phyloP scores from a whole-genome alignment of 2,329 filamentous ascomycete genomes.

The Ophiostoma sp. region DNA sequence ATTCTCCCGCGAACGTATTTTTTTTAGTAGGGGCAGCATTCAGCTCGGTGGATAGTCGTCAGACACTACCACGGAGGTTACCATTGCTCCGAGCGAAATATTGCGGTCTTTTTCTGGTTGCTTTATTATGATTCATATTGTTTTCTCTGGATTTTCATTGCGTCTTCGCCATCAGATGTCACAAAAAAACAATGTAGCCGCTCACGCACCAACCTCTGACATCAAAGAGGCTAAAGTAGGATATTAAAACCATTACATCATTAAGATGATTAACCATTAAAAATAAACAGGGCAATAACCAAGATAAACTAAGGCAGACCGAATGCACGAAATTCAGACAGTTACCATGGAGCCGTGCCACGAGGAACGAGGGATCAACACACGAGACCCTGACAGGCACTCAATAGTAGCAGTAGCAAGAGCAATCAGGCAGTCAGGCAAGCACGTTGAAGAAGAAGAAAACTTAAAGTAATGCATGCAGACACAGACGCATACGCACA shows the following conservation, averaged over 20 bases:
- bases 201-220: too few species aligned
- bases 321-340: not conserved
- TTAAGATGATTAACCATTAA: too few species aligned
- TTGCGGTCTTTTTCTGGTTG: not conserved
- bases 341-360: not conserved
- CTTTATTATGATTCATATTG: too few species aligned
- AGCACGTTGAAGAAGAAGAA: not conserved
- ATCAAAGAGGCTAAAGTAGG: too few species aligned
- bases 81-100: not conserved
- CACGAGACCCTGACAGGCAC: conserved; percentile 5
- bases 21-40: not conserved
- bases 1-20: not conserved
- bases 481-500: not conserved
- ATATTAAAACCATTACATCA: too few species aligned
- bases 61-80: not conserved
- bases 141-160: too few species aligned
- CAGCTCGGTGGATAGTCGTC: not conserved
- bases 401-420: too few species aligned
- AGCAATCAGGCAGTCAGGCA: too few species aligned
- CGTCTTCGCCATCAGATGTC: too few species aligned
- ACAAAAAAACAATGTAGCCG: too few species aligned
- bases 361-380: conserved; percentile 9
- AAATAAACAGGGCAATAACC: too few species aligned
- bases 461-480: not conserved
- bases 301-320: not conserved